Evolutionary conservation across 345 rosid species (phyloP), one percentile per base, ranked within the genome.

Genomic region (Rhizophora mangle): DNA sequence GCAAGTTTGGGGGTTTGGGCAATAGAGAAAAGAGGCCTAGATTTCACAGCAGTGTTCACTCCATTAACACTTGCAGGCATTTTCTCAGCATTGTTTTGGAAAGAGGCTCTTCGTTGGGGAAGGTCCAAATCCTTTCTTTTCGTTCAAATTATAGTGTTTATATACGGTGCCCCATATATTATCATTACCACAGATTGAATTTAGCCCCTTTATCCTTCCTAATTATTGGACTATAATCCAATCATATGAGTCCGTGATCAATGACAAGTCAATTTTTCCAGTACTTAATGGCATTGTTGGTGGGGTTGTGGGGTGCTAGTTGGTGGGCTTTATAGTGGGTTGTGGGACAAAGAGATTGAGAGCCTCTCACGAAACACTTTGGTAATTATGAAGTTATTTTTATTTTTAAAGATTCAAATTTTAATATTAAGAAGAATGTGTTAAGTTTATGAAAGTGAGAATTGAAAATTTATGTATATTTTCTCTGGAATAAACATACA

Each of bases 1-100:
- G 36, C 98, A 89, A 93, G 85, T 87, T 2, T 6, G 6, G 36
- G 32, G 32, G 32, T 31, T 0, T 90, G 98, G 98, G 79, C 83
- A 0, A 85, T 87, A 65, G 87, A 91, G 84, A 87, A 86, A 85
- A 93, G 83, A 79, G 96, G 98, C 3, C 93, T 97, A 19, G 92
- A 90, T 57, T 93, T 89, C 80, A 80, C 87, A 7, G 80, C 97
- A 60, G 80, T 81, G 67, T 93, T 87, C 79, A 85, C 96, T 72
- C 98, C 98, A 30, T 63, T 87, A 20, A 86, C 97, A 19, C 96
- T 93, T 24, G 81, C 97, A 1, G 87, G 86, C 63, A 62, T 86
- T 62, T 67, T 82, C 85, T 90, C 98, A 21, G 82, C 83, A 58
- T 51, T 91, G 68, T 54, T 87, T 19, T 93, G 90, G 85, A 86